Evolutionary conservation across 352 stramenopile genomes (phyloP), one percentile per base, ranked within the genome.

Genomic region (Peronospora belbahrii): DNA sequence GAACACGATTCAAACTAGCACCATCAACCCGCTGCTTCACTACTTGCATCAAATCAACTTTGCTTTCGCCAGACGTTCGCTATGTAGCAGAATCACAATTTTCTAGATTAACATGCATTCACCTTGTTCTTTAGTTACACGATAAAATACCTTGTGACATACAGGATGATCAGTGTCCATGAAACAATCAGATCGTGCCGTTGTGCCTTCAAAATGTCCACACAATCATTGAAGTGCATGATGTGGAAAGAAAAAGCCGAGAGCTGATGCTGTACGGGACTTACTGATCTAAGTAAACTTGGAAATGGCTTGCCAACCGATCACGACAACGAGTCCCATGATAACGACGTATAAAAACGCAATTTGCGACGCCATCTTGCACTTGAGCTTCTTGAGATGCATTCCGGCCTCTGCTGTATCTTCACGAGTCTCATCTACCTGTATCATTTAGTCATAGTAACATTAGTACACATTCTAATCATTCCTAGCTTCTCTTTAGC

Each of bases 331-430:
- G 35, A 93, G 66, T 1, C 71, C 75, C 32, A 88, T 57, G 46
- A 93, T 85, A 51, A 93, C 70, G 53, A 86, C 61, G 62, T 88
- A 93, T 14, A 93, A 58, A 33, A 78, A 57, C 30, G 84, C 10
- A 56, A 93, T 86, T 60, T 88, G 74, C 40, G 65, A 74, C 17
- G 74, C 62, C 56, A 75, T 75, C 67, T 93, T 93, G 52, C 75
- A 84, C 62, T 84, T 83, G 45, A 90, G 75, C 39, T 81, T 93
- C 42, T 67, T 73, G 22, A 93, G 48, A 59, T 93, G 73, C 36
- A 70, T 31, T 9, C 58, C 63, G 2, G 81, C 81, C 38, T 93
- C 78, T 41, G 69, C 56, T 31, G 81, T 78, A 39, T 93, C 78
- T 43, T 80, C 75, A 25, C 72, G 81, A 8, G 77, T 80, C 14